A percentile compares a stretch with the other conserved stretches of the same genome.
phyloP scores from a whole-genome alignment of 2,329 filamentous ascomycete genomes.

The Akanthomyces dipterigenus region DNA sequence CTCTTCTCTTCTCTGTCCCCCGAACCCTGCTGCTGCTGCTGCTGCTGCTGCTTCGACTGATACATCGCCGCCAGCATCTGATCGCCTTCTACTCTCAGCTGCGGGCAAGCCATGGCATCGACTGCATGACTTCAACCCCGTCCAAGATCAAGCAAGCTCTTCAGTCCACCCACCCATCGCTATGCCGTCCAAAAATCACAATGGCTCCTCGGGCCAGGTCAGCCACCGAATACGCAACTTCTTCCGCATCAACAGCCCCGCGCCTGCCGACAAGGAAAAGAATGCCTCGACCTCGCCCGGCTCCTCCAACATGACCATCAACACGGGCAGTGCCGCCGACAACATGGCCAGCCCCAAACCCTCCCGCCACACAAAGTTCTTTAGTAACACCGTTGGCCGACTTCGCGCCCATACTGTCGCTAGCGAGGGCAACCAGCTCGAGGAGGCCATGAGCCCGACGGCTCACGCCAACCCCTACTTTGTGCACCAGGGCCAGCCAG shows the following conservation, averaged over 20 bases:
- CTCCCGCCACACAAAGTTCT: constrained; percentile 81
- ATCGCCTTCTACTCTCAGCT: neutral
- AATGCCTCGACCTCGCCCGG: constrained; percentile 47
- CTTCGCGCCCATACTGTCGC: constrained; percentile 86
- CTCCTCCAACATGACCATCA: constrained; percentile 11
- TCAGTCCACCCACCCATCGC: constrained; percentile 13
- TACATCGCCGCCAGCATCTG: neutral
- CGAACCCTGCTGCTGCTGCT: neutral
- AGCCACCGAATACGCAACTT: constrained; percentile 65
- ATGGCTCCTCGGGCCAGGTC: constrained; percentile 50
- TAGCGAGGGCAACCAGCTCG: constrained; percentile 85
- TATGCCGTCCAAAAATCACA: constrained; percentile 49
- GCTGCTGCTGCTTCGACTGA: neutral
- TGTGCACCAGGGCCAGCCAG: constrained; percentile 88
- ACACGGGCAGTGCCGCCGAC: constrained; percentile 12
- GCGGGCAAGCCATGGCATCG: constrained; percentile 8
- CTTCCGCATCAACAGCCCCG: constrained; percentile 57
- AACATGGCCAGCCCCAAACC: constrained; percentile 40
- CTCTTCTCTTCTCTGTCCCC: constrained; percentile 9
- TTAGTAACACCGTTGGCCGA: constrained; percentile 76
- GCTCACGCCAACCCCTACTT: constrained; percentile 97
- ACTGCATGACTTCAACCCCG: neutral
- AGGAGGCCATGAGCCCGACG: constrained; percentile 84
- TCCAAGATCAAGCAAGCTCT: constrained; percentile 14
- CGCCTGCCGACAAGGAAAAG: constrained; percentile 40